A percentile compares a stretch with the other conserved stretches of the same genome.
phyloP scores from a whole-genome alignment of 495 filamentous ascomycete species.

The Diplogelasinospora grovesii region DNA sequence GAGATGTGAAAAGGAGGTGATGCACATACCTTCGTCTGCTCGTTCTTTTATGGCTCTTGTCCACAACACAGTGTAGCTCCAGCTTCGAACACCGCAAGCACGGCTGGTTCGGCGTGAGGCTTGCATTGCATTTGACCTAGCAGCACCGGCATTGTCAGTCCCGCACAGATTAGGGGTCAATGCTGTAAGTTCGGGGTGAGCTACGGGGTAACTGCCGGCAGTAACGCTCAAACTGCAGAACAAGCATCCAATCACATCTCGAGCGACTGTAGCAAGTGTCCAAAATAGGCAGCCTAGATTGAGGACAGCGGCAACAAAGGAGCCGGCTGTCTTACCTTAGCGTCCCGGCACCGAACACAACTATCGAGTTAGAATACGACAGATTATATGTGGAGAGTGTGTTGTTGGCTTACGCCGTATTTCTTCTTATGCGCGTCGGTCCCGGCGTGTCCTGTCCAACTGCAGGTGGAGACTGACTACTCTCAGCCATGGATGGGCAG shows the following conservation, averaged over 20 bases:
- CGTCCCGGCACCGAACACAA: slow-evolving; percentile 38
- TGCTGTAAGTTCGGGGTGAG: background rate
- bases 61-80: slow-evolving; percentile 37
- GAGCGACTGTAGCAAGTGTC: too few relatives aligned
- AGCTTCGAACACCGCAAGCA: slow-evolving; percentile 40
- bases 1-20: background rate
- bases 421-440: slow-evolving; percentile 25
- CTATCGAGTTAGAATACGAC: too few relatives aligned
- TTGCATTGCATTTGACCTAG: slow-evolving; percentile 40
- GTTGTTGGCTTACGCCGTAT: too few relatives aligned
- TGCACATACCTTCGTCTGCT: slow-evolving; percentile 32
- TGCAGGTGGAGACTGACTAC: slow-evolving; percentile 4
- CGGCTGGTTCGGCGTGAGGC: slow-evolving; percentile 29
- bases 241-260: too few relatives aligned
- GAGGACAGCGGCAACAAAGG: background rate
- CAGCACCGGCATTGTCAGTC: slow-evolving; percentile 1
- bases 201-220: too few relatives aligned
- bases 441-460: slow-evolving; percentile 7
- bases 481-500: slow-evolving; percentile 2
- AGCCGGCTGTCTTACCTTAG: slow-evolving; percentile 25
- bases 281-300: background rate
- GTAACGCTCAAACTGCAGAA: too few relatives aligned
- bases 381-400: too few relatives aligned
- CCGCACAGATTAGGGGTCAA: background rate
- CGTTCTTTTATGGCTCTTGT: slow-evolving; percentile 40